Evolutionary conservation across 805 yeast genomes (phyloP), one percentile per base, ranked within the genome.

Genomic region (Saturnispora bothae): DNA sequence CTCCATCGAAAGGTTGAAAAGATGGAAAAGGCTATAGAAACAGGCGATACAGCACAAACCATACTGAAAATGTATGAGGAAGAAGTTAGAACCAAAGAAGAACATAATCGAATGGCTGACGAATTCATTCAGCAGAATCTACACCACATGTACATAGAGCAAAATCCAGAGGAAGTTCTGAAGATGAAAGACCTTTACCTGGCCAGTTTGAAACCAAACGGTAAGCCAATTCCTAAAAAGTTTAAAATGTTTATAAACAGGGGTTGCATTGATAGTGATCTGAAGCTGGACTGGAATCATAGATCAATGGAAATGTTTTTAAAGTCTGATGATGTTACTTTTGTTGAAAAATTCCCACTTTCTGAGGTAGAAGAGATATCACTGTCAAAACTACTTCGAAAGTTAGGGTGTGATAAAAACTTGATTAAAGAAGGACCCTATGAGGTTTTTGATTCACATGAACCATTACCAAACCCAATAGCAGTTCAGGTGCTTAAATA

Each of bases 401-500:
- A 22, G n/a, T 5, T 18, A 23, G 35, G 23, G 22, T 23, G 8
- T 26, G 15, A 23, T 5, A 33, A 17, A 23, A n/a, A n/a, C n/a
- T n/a, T n/a, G n/a, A 18, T 33, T 16, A 9, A 16, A 27, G 23
- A 33, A 21, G 29, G 29, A 23, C 29, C 29, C 4, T 10, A 23
- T 3, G n/a, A 21, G 16, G 23, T 22, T 10, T 33, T 33, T 18
- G 36, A 33, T 33, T 5, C 19, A 5, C 22, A 12, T 17, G 19
- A 33, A 6, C 29, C 28, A 10, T 14, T 34, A 8, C 7, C n/a
- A 5, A 8, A 21, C 16, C 31, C 36, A 9, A 20, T 34, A 8
- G 10, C 31, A n/a, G n/a, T 25, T 19, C 36, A 25, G 16, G 36
- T 34, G 4, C 18, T 34, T 15, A 34, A 27, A 27, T 34, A 16